Conservation (phyloP, 257 asterid species). For the Fraxinus pennsylvanica region DNA sequence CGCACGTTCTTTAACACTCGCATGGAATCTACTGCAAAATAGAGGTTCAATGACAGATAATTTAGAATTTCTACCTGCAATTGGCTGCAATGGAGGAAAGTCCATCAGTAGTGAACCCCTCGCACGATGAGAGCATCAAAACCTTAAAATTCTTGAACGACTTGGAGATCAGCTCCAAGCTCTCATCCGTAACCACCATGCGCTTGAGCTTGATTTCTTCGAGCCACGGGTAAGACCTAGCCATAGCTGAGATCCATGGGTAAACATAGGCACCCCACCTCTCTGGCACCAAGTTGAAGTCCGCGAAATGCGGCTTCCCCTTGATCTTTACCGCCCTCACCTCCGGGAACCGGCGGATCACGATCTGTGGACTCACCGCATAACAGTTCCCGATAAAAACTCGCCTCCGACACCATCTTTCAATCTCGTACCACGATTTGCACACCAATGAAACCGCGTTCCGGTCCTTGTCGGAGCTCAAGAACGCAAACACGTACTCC, state of each 20-base stretch:
- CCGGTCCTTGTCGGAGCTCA: constrained; percentile 62
- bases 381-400: constrained; percentile 84
- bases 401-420: constrained; percentile 84
- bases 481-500: constrained; percentile 79
- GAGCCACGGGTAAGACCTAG: constrained; percentile 65
- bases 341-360: constrained; percentile 83
- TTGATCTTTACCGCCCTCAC: constrained; percentile 70
- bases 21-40: background rate
- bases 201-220: constrained; percentile 88
- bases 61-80: constrained; percentile 60
- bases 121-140: constrained; percentile 79
- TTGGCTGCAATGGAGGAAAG: constrained; percentile 87
- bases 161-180: constrained; percentile 73
- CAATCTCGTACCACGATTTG: constrained; percentile 93
- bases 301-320: constrained; percentile 96
- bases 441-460: constrained; percentile 83
- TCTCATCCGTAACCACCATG: constrained; percentile 82
- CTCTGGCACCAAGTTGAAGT: constrained; percentile 84
- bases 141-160: constrained; percentile 76
- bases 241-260: constrained; percentile 79
- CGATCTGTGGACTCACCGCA: constrained; percentile 62
- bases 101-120: constrained; percentile 84
- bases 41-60: background rate
- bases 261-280: constrained; percentile 80
- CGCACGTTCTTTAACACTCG: background rate